Evolutionary conservation across 2,329 filamentous ascomycete genomes (phyloP), one percentile per base, ranked within the genome.

Genomic region (Talaromyces sp.): DNA sequence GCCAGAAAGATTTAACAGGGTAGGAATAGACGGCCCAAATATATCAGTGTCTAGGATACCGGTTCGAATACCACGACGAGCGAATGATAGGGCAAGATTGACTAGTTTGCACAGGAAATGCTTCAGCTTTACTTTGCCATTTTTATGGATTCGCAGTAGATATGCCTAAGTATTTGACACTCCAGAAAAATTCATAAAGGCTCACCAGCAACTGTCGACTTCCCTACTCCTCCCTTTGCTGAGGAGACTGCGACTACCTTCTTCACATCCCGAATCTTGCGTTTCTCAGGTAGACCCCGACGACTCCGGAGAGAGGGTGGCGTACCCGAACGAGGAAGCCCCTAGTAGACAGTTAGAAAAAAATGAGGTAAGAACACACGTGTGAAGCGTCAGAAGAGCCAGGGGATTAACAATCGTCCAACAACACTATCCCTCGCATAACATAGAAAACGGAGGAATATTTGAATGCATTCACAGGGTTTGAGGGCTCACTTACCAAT

Each of bases 221-320:
- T 99, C 1, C 94, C 94, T 0, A 99, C 94, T n/a, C 94, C 94
- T 2, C 94, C 94, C 70, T 99, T 99, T 13, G 94, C 94, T 1
- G 92, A 97, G 3, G 91, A 96, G 13, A 99, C 90, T n/a, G 92
- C 91, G 54, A 99, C 85, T n/a, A 97, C 86, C 70, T 96, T 96
- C 60, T 86, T 83, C 20, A 99, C 93, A 70, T 92, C 86, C 22
- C 83, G 82, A 62, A 99, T 96, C 63, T 84, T 86, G 60, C 90
- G 84, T 65, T 88, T 87, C 63, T 91, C 84, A 0, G 94, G 93
- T 10, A 96, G 81, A 20, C 90, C 90, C 48, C 90, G 85, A 75
- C 90, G 89, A 35, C 88, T 86, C 29, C 87, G 88, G 54, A 92
- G 82, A 50, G 82, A 78, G 10, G 85, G 84, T 45, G 84, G 82